Percentiles rank a stretch among this genome's conserved stretches.
Evolutionary conservation across 495 filamentous ascomycete genomes (phyloP).

Genomic region (Durotheca rogersii): DNA sequence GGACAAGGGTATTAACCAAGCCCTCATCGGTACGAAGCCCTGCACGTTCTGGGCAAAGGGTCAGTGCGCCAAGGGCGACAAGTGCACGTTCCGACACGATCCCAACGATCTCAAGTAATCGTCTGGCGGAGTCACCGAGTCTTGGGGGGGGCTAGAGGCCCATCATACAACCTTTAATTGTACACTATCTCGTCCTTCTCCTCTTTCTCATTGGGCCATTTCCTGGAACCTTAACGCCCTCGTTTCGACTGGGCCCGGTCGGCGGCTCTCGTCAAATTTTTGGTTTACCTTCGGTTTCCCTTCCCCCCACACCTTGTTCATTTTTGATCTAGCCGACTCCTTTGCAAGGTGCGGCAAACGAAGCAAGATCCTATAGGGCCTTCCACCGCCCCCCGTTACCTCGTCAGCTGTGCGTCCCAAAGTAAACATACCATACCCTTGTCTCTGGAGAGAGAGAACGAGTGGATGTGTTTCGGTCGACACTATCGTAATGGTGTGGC

Average conservation of each 20-base stretch:
- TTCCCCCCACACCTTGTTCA: no score
- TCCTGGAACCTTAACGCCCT: no score
- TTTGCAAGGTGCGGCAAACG: no score
- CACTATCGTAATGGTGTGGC: not conserved
- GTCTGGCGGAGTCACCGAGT: not conserved
- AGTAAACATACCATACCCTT: not conserved
- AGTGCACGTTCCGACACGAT: constrained; percentile 80
- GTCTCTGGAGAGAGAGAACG: not conserved
- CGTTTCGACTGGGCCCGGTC: no score
- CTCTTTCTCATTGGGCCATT: no score
- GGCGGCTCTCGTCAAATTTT: no score
- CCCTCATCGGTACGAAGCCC: constrained; percentile 55
- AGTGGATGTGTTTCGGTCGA: not conserved
- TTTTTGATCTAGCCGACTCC: no score
- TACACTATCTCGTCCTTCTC: constrained; percentile 3
- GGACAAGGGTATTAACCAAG: constrained; percentile 45
- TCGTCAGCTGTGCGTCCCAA: no score
- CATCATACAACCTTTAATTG: constrained; percentile 2
- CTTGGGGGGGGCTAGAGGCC: not conserved
- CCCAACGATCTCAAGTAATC: constrained; percentile 29
- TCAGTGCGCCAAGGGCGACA: constrained; percentile 79
- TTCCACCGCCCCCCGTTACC: no score
- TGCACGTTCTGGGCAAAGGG: constrained; percentile 80
- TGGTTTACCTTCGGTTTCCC: no score
- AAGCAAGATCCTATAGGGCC: no score